Conservation (phyloP, 345 rosid species). For the Eucalyptus victrix region DNA sequence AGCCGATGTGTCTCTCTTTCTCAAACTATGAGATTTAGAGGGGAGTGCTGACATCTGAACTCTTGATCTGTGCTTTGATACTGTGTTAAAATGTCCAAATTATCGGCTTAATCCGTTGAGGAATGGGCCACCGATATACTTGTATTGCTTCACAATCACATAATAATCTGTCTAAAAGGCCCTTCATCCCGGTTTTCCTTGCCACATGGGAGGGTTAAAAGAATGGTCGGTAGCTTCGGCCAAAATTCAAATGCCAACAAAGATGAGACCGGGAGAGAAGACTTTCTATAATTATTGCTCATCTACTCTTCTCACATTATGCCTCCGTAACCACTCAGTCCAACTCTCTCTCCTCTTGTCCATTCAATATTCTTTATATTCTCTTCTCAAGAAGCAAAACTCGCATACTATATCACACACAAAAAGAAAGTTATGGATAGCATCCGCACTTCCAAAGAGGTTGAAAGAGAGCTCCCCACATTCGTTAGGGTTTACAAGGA, state of each 20-base stretch:
- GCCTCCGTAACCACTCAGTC: not conserved
- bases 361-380: not conserved
- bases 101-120: not conserved
- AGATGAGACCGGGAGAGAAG: not conserved
- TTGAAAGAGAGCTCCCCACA: constrained; percentile 9
- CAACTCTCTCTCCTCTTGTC: not conserved
- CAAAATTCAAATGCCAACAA: not conserved
- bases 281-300: not conserved
- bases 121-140: not conserved
- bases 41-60: not conserved
- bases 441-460: not conserved
- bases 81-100: not conserved
- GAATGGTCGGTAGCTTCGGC: not conserved
- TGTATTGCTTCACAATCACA: not conserved
- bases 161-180: not conserved
- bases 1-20: not conserved
- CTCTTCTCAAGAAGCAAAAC: not conserved
- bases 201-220: not conserved
- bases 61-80: not conserved
- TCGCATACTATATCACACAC: not conserved
- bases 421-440: constrained; percentile 23
- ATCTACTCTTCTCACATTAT: not conserved
- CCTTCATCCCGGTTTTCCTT: not conserved
- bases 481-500: constrained; percentile 15
- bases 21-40: not conserved